Conservation (phyloP, 2,329 filamentous ascomycete species). For the Colletotrichum musae region DNA sequence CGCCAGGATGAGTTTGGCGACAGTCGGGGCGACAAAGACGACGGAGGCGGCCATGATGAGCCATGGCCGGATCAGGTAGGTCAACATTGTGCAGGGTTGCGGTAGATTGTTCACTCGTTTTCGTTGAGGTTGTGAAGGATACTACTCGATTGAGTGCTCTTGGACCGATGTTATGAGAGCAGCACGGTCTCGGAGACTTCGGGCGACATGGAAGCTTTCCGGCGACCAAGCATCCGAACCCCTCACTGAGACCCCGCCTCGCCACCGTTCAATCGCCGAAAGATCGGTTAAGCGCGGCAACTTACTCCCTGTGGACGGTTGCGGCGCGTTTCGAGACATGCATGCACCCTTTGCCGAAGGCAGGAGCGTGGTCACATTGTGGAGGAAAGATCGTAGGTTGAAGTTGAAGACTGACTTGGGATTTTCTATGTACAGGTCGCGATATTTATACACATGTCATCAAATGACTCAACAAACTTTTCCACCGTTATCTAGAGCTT, state of each 20-base stretch:
- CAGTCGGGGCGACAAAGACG: slow-evolving; percentile 60
- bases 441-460: not conserved
- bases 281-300: not conserved
- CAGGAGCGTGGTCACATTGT: no score
- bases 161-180: not conserved
- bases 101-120: not conserved
- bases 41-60: slow-evolving; percentile 59
- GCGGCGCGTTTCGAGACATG: no score
- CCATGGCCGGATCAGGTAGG: slow-evolving; percentile 52
- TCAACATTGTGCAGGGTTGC: not conserved
- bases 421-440: not conserved
- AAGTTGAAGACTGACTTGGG: not conserved
- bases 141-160: not conserved
- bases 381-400: no score
- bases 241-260: not conserved
- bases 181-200: not conserved
- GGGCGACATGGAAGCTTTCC: not conserved
- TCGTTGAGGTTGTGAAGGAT: not conserved
- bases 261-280: not conserved
- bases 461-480: no score
- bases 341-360: no score
- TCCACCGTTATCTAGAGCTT: slow-evolving; percentile 5
- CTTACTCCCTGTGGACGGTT: not conserved
- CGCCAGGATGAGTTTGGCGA: slow-evolving; percentile 52
- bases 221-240: not conserved